Base-by-base conservation (phyloP, 306 rosid species). In the Vigna nakashimae region DNA sequence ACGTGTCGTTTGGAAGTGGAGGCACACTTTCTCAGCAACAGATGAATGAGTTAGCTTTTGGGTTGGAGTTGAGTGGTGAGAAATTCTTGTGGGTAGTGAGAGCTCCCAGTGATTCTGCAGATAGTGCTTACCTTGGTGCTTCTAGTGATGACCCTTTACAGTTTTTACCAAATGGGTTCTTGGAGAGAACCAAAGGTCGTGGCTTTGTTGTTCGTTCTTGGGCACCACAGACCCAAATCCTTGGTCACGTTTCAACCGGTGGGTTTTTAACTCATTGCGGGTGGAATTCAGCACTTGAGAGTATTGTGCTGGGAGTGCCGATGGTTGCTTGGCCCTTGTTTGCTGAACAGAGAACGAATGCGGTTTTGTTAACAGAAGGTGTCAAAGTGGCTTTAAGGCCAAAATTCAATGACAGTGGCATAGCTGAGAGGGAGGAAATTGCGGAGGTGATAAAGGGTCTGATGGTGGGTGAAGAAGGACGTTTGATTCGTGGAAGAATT, bases 261-360 rank as follows among this genome's bases (percentile, higher is more conserved):
- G 86, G 86, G 18, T 83, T 83, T 50, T 6, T 83, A 6, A 73
- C 64, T 1, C 86, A 83, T 26, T 83, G 80, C 51, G 86, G 86
- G 6, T 83, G 83, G 86, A 83, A 83, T 14, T 79, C 86, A 0
- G 56, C 18, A 0, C 82, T 79, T 2, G 82, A 79, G 57, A 71
- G 82, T 55, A 51, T 52, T 11, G 65, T 72, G 77, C 1, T 28
- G 7, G 82, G 78, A 16, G 82, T 79, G 36, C 82, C 82, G 0
- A 70, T 79, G 82, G 18, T 79, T 2, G 3, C 82, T 9, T 79
- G 77, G 77, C 82, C 78, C 0, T n/a, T 79, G 10, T 72, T 79
- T 62, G 73, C 82, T 16, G 82, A 79, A 69, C 82, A 71, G 36
- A 62, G 10, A 20, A 22, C 63, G 72, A 79, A 79, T 53, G 82